Conservation (phyloP, 768 basidiomycete genomes). For the Xanthoconium purpureum region DNA sequence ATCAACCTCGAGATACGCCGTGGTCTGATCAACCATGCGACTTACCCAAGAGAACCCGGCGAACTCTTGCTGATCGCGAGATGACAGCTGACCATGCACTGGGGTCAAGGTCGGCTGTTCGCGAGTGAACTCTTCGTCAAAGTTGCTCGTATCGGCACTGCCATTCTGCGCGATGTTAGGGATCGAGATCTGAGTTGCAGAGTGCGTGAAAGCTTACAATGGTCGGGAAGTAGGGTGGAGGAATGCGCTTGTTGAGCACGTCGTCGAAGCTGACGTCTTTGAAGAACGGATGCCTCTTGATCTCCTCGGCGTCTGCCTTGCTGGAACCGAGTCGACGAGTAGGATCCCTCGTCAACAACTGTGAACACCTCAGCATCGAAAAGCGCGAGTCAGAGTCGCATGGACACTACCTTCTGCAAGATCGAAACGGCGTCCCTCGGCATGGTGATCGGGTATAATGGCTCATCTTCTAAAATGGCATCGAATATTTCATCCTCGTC, state of each 20-base stretch:
- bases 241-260: conserved; percentile 95
- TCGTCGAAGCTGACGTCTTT: conserved; percentile 97
- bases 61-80: conserved; percentile 92
- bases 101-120: conserved; percentile 98
- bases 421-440: conserved; percentile 95
- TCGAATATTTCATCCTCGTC: conserved; percentile 99
- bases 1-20: neutral
- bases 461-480: conserved; percentile 97
- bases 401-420: conserved; percentile 72
- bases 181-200: neutral
- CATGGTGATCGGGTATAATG: conserved; percentile 98
- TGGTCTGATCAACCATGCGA: neutral
- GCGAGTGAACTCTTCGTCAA: conserved; percentile 94
- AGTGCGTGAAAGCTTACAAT: conserved; percentile 58
- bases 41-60: conserved; percentile 93
- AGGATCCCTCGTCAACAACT: conserved; percentile 94
- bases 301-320: conserved; percentile 92
- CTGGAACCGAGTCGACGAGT: conserved; percentile 85
- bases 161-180: conserved; percentile 52
- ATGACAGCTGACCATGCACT: conserved; percentile 88
- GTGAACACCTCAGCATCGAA: conserved; percentile 6
- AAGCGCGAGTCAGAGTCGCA: neutral
- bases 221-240: conserved; percentile 95
- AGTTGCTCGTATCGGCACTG: conserved; percentile 86
- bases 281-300: conserved; percentile 98